Conservation (phyloP, 495 filamentous ascomycete species). For the Copromyces sp. region DNA sequence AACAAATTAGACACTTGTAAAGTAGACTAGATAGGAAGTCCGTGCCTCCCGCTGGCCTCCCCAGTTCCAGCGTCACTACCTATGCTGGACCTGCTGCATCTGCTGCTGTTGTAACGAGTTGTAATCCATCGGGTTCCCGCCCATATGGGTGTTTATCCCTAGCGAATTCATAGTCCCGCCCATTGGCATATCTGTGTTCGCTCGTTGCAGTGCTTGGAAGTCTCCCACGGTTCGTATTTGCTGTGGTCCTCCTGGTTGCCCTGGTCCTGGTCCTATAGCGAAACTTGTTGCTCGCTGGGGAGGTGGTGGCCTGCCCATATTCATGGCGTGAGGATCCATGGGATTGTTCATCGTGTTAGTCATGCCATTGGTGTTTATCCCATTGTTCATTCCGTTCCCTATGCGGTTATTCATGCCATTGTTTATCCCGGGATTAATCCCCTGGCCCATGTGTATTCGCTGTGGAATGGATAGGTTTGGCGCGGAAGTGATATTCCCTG, state of each 20-base stretch:
- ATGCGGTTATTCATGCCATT: constrained; percentile 17
- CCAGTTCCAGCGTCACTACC: constrained; percentile 16
- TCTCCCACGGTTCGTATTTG: constrained; percentile 36
- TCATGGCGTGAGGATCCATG: constrained; percentile 19
- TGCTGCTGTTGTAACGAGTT: constrained; percentile 14
- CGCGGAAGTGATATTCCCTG: constrained; percentile 19
- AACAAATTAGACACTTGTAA: background rate
- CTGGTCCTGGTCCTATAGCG: constrained; percentile 17
- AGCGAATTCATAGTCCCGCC: constrained; percentile 12
- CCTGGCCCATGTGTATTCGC: constrained; percentile 25
- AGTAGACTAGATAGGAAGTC: background rate
- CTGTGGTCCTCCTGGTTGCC: constrained; percentile 6
- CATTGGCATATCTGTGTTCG: constrained; percentile 33
- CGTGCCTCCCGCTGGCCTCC: background rate
- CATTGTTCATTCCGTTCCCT: constrained; percentile 1
- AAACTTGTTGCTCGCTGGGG: constrained; percentile 31
- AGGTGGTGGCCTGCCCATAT: constrained; percentile 26
- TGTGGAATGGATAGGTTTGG: constrained; percentile 16
- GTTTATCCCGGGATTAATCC: constrained; percentile 21
- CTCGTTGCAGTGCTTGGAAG: constrained; percentile 35
- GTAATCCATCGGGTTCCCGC: constrained; percentile 21
- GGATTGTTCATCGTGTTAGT: constrained; percentile 2
- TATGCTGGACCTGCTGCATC: background rate
- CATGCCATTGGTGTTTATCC: constrained; percentile 19
- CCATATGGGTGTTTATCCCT: constrained; percentile 19